Percentiles rank a stretch among this genome's conserved stretches.
Evolutionary conservation across 2,329 filamentous ascomycete species (phyloP).

Genomic region (Fusarium camptoceras): DNA sequence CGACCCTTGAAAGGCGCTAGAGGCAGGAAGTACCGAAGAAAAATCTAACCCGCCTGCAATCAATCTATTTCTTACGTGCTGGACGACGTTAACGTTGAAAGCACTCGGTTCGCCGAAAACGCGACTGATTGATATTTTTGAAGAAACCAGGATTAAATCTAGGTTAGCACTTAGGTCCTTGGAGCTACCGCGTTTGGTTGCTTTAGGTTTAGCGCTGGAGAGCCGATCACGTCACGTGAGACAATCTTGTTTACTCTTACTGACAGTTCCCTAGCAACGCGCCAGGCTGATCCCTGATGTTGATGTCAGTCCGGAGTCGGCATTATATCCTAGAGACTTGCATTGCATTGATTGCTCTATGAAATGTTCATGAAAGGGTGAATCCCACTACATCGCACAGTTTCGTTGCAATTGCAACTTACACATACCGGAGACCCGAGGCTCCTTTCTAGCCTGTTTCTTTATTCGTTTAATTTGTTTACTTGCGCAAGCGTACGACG

Average conservation of each 20-base stretch:
- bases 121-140: conserved; percentile 13
- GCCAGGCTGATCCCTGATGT: conserved; percentile 32
- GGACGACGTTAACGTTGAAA: not conserved
- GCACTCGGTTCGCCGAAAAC: conserved; percentile 9
- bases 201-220: conserved; percentile 21
- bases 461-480: conserved; percentile 41
- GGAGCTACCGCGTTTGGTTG: conserved; percentile 27
- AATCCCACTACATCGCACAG: conserved; percentile 40
- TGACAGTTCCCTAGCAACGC: conserved; percentile 47
- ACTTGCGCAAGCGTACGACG: conserved; percentile 32
- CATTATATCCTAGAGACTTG: conserved; percentile 31
- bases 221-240: conserved; percentile 38
- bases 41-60: not conserved
- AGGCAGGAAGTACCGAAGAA: not conserved
- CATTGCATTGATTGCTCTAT: conserved; percentile 44
- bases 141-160: conserved; percentile 15
- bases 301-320: conserved; percentile 32
- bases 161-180: conserved; percentile 12
- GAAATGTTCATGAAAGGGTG: conserved; percentile 43
- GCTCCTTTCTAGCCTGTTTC: conserved; percentile 8
- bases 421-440: conserved; percentile 5
- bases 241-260: conserved; percentile 46
- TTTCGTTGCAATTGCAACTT: conserved; percentile 41
- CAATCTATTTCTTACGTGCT: not conserved
- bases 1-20: not conserved